phyloP scores from a whole-genome alignment of 352 stramenopile genomes.

The Phytophthora melonis region DNA sequence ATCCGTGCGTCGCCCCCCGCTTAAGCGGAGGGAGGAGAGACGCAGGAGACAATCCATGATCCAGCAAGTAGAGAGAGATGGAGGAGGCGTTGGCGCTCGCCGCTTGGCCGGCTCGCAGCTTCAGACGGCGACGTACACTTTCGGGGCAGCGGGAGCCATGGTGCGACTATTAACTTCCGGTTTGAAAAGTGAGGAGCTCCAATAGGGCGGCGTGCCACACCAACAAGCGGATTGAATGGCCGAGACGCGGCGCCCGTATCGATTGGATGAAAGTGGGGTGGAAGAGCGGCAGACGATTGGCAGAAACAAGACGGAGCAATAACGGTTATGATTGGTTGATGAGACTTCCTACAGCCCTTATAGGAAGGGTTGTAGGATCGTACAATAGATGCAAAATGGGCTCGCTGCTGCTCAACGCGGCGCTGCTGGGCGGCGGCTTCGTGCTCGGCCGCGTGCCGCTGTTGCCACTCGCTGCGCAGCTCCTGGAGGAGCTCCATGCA shows the following conservation, averaged over 20 bases:
- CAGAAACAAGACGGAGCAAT: slow-evolving; percentile 1
- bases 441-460: slow-evolving; percentile 67
- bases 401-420: slow-evolving; percentile 73
- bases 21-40: slow-evolving; percentile 11
- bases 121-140: slow-evolving; percentile 76
- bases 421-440: slow-evolving; percentile 70
- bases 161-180: slow-evolving; percentile 79
- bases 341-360: not conserved
- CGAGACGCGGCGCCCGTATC: slow-evolving; percentile 6
- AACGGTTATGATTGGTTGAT: slow-evolving; percentile 7
- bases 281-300: slow-evolving; percentile 2
- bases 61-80: slow-evolving; percentile 8
- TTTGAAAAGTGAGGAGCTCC: slow-evolving; percentile 84
- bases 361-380: not conserved
- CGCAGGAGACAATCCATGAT: slow-evolving; percentile 70
- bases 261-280: slow-evolving; percentile 47
- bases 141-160: slow-evolving; percentile 81
- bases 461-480: slow-evolving; percentile 52
- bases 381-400: slow-evolving; percentile 27
- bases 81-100: not conserved
- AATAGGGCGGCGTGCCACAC: not conserved
- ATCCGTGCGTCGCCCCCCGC: slow-evolving; percentile 50
- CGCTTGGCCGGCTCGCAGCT: not conserved
- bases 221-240: slow-evolving; percentile 47
- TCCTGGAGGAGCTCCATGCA: slow-evolving; percentile 57